A percentile compares a stretch with the other conserved stretches of the same genome.
phyloP scores from a whole-genome alignment of 2,329 filamentous ascomycete genomes.

The Fusarium sp. region DNA sequence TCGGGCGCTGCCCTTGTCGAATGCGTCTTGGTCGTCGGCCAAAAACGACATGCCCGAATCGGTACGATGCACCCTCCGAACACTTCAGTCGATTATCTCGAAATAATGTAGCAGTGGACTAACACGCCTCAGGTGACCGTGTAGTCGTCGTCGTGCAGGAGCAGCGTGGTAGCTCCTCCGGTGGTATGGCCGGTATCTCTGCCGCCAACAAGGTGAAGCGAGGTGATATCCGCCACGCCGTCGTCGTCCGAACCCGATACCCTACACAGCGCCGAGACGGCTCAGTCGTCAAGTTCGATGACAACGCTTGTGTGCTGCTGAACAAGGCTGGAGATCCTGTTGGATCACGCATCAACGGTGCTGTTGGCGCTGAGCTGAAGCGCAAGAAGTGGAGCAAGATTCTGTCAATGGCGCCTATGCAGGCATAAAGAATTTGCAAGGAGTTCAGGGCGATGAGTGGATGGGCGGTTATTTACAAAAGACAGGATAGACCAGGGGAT shows the following conservation, averaged over 20 bases:
- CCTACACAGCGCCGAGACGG: constrained; percentile 88
- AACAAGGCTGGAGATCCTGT: constrained; percentile 98
- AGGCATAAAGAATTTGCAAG: constrained; percentile 53
- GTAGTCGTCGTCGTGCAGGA: constrained; percentile 99
- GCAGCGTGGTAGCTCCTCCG: constrained; percentile 81
- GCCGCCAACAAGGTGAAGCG: constrained; percentile 92
- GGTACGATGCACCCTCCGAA: constrained; percentile 63
- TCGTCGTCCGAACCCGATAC: constrained; percentile 91
- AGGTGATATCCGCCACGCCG: constrained; percentile 95
- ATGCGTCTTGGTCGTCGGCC: constrained; percentile 91
- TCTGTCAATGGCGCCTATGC: constrained; percentile 85
- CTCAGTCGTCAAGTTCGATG: constrained; percentile 90
- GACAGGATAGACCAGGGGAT: constrained; percentile 7
- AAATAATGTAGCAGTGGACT: background rate
- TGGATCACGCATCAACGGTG: constrained; percentile 88
- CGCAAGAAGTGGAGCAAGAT: constrained; percentile 99
- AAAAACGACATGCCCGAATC: constrained; percentile 87
- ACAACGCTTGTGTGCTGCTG: constrained; percentile 97
- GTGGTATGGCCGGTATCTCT: constrained; percentile 75
- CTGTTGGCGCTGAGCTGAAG: constrained; percentile 89
- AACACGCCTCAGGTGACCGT: constrained; percentile 76
- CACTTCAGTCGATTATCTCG: background rate
- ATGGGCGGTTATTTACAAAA: constrained; percentile 31
- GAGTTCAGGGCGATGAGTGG: background rate
- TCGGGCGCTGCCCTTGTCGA: constrained; percentile 97